Evolutionary conservation across 257 asterid species (phyloP).

Genomic region (Nicotiana knightiana): DNA sequence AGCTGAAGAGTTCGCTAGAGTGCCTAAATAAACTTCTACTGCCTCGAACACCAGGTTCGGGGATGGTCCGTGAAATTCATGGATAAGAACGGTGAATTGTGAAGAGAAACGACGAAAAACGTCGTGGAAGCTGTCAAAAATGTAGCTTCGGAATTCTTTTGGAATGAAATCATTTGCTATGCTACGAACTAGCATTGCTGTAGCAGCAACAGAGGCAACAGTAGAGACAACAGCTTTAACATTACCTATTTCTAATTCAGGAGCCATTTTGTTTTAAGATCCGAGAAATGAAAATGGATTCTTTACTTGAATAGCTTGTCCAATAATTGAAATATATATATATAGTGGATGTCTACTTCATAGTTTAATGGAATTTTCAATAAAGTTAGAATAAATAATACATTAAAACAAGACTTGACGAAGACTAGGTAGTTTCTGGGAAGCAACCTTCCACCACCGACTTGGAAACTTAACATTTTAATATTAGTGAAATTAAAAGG

Average conservation of each 20-base stretch:
- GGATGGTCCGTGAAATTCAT: constrained; percentile 44
- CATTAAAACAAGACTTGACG: not conserved
- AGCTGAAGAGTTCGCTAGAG: constrained; percentile 23
- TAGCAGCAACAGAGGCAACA: constrained; percentile 40
- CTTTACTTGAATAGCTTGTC: not conserved
- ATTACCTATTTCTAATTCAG: not conserved
- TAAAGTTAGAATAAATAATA: not conserved
- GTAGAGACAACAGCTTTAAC: constrained; percentile 31
- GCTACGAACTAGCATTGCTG: constrained; percentile 39
- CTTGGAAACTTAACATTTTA: not conserved
- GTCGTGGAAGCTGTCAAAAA: constrained; percentile 7
- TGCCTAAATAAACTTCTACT: constrained; percentile 30
- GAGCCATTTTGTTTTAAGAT: not conserved
- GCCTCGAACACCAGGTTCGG: constrained; percentile 38
- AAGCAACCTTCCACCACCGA: not conserved
- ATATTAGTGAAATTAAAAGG: too few species aligned
- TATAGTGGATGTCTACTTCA: not conserved
- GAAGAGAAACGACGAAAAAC: constrained; percentile 22
- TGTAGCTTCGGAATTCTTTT: constrained; percentile 18
- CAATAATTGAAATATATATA: not conserved
- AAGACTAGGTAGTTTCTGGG: constrained; percentile 7
- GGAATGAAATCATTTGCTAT: constrained; percentile 35
- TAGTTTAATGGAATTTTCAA: not conserved
- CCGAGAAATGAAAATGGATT: not conserved
- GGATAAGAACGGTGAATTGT: constrained; percentile 30